Base-by-base conservation (phyloP, 2,329 filamentous ascomycete genomes). In the Paecilomyces sp. region DNA sequence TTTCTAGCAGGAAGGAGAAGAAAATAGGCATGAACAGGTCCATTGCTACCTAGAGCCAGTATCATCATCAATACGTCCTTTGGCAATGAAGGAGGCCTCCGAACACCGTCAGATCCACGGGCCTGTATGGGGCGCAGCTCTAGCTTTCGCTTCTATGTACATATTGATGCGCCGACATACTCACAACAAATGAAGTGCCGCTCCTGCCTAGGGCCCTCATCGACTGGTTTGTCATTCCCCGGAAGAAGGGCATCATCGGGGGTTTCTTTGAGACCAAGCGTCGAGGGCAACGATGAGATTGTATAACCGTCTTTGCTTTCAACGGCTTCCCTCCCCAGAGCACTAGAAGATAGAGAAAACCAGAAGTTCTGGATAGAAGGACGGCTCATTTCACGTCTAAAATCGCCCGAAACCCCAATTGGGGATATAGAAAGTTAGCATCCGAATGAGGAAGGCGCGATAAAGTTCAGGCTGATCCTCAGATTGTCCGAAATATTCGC, bases 261-360 rank as follows among this genome's bases (percentile, higher is more conserved):
- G n/a, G 13, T n/a, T 30, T n/a, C 51, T 53, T 25, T 25, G 6
- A 13, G 24, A 53, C 3, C 11, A 8, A 15, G 51, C 51, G 57
- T 47, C 18, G 31, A 18, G 41, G 65, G 64, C 51, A 65, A 59
- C 24, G 58, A 61, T 61, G 74, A 54, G 56, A 78, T 66, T 11
- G 69, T 74, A 58, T 74, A 79, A 5, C 77, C 76, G 64, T 77
- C 71, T 55, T 66, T 73, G 22, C 71, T 72, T 54, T 77, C 74
- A 13, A 78, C 69, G 0, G 71, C 72, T 24, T 72, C 68, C 60
- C 68, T 75, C 1, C 67, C 70, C 15, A 77, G 59, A 2, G 73
- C 66, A 54, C 62, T 68, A 2, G 68, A 66, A 13, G 72, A 67
- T 56, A 78, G 64, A 25, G 69, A 64, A 61, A 76, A 73, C 76